These are phyloP conservation scores for Symbiotaphrina buchneri DNA, from an alignment of 495 filamentous ascomycete genomes.

Conservation along the genomic window DNA sequence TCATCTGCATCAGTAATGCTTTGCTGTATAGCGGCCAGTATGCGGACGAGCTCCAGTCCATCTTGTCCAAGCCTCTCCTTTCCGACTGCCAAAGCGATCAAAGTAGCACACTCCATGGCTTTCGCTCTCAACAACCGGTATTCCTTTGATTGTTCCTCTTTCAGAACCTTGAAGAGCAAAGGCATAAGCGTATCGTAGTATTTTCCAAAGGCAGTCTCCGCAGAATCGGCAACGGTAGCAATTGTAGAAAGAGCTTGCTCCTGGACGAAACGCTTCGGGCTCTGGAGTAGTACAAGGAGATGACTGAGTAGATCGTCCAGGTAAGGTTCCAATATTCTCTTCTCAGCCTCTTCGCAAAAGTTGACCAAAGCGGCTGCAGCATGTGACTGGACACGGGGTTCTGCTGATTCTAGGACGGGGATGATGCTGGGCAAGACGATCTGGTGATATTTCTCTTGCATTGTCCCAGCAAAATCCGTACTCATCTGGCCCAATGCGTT, in stretches of 20 bases:
- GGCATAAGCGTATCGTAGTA: slow-evolving; percentile 96
- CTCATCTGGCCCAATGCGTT: slow-evolving; percentile 99
- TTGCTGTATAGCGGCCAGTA: slow-evolving; percentile 69
- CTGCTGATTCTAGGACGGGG: slow-evolving; percentile 70
- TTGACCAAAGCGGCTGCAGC: slow-evolving; percentile 94
- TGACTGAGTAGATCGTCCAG: slow-evolving; percentile 68
- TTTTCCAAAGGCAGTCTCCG: slow-evolving; percentile 82
- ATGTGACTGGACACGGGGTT: slow-evolving; percentile 90
- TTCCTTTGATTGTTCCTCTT: slow-evolving; percentile 78
- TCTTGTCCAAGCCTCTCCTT: slow-evolving; percentile 78
- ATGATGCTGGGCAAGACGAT: slow-evolving; percentile 76
- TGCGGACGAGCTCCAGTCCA: slow-evolving; percentile 63
- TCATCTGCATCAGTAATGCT: slow-evolving; percentile 83
- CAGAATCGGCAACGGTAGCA: slow-evolving; percentile 94
- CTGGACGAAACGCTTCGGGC: slow-evolving; percentile 85
- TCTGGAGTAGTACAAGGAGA: slow-evolving; percentile 66
- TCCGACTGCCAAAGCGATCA: slow-evolving; percentile 90
- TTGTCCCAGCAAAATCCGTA: slow-evolving; percentile 94
- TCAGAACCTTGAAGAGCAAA: slow-evolving; percentile 68
- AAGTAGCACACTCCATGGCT: slow-evolving; percentile 97
- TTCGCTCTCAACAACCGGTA: slow-evolving; percentile 80
- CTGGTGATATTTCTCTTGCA: slow-evolving; percentile 90
- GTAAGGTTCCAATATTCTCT: slow-evolving; percentile 78
- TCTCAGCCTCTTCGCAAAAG: slow-evolving; percentile 98
- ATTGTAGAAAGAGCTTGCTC: slow-evolving; percentile 97